These are phyloP conservation scores for Arachis stenosperma DNA, from an alignment of 306 rosid genomes.

Conservation along the genomic window DNA sequence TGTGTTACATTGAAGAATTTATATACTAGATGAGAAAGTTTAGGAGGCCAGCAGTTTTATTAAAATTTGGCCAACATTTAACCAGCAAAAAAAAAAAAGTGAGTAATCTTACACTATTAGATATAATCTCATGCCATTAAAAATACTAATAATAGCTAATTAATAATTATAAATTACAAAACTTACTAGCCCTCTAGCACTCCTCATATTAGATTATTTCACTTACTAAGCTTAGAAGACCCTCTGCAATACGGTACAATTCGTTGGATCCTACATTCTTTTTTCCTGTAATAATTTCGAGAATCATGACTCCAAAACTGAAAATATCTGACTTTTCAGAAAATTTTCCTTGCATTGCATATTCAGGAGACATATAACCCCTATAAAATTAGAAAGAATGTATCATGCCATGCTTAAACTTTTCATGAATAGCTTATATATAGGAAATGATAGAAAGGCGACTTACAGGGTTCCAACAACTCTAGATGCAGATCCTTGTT, in stretches of 20 bases:
- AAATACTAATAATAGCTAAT: too few relatives aligned
- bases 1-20: too few relatives aligned
- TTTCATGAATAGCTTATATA: not conserved
- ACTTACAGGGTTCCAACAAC: conserved; percentile 22
- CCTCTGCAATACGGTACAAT: not conserved
- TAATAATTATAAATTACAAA: too few relatives aligned
- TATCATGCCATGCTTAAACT: not conserved
- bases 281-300: conserved; percentile 7
- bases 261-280: not conserved
- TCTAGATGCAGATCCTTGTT: not conserved
- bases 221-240: not conserved
- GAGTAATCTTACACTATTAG: too few relatives aligned
- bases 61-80: too few relatives aligned
- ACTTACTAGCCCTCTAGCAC: too few relatives aligned
- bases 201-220: not conserved
- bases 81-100: too few relatives aligned
- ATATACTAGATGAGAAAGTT: too few relatives aligned
- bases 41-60: too few relatives aligned
- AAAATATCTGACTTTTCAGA: not conserved
- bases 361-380: not conserved
- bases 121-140: too few relatives aligned
- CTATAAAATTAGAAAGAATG: not conserved
- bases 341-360: not conserved
- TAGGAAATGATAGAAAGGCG: not conserved
- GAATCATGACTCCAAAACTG: not conserved